phyloP scores from a whole-genome alignment of 148 eudicot genomes.

The Chenopodium formosanum region DNA sequence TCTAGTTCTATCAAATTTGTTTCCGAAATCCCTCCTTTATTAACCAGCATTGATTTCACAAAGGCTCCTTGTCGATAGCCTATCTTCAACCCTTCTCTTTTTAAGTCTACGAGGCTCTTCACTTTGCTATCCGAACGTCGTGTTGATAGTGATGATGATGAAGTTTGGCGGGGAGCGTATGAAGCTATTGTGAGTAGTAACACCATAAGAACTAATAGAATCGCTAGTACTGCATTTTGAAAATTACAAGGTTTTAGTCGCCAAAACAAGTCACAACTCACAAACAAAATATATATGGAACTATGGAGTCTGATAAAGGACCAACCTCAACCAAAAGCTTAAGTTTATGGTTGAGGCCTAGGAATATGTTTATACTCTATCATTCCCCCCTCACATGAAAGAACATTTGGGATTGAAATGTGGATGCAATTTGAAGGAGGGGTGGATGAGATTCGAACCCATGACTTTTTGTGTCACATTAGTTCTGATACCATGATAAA shows the following conservation, averaged over 20 bases:
- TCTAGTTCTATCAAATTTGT: background rate
- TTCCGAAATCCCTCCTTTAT: background rate
- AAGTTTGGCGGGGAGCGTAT: background rate
- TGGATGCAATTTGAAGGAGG: too few species aligned
- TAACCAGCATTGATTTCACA: background rate
- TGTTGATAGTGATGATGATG: background rate
- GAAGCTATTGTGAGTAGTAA: background rate
- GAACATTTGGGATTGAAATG: too few species aligned
- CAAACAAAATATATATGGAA: too few species aligned
- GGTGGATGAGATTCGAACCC: too few species aligned
- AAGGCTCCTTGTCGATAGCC: constrained; percentile 2
- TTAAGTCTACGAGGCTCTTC: background rate
- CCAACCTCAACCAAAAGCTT: too few species aligned
- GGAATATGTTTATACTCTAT: too few species aligned
- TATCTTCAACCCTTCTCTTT: background rate
- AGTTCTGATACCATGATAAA: too few species aligned
- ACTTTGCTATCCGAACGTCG: background rate
- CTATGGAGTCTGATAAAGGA: too few species aligned
- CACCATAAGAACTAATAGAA: background rate
- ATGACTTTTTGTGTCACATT: too few species aligned
- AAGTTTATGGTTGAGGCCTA: too few species aligned
- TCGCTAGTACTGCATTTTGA: background rate
- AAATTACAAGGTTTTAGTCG: background rate
- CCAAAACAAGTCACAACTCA: too few species aligned
- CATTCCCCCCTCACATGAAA: too few species aligned